Evolutionary conservation across 176 grass and related monocot genomes (phyloP).

Genomic region (Triticum monococcum): DNA sequence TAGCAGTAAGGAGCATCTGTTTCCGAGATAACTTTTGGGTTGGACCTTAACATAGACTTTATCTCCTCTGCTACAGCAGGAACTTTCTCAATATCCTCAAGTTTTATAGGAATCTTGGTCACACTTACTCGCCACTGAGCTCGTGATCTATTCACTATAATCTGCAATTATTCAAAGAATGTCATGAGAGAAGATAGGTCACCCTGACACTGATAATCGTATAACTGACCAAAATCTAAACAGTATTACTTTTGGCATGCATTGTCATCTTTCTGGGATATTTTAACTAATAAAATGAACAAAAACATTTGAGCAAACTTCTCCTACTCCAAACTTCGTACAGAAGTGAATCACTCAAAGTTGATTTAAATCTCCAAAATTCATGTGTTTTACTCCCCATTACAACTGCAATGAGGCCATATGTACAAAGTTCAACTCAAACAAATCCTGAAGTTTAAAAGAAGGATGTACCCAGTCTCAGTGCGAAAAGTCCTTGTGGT

Average conservation of each 20-base stretch:
- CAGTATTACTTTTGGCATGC: neutral
- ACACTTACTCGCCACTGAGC: conserved; percentile 65
- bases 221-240: neutral
- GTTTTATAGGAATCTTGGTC: conserved; percentile 69
- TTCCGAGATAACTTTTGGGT: conserved; percentile 64
- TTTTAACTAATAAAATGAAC: conserved; percentile 14
- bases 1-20: conserved; percentile 82
- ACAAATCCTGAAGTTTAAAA: neutral
- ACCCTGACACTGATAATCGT: neutral
- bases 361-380: conserved; percentile 14
- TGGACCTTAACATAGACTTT: conserved; percentile 55
- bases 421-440: neutral
- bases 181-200: conserved; percentile 28
- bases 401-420: neutral
- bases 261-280: neutral
- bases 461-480: neutral
- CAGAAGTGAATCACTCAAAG: neutral
- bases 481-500: neutral
- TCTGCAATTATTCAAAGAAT: conserved; percentile 54
- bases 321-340: neutral
- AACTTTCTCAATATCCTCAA: conserved; percentile 81
- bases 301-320: neutral
- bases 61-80: conserved; percentile 66
- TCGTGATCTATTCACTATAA: conserved; percentile 91
- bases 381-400: neutral